Percentiles rank a stretch among this genome's conserved stretches.
Evolutionary conservation across 495 filamentous ascomycete species (phyloP).

Genomic region (Penicillium longicatenatum): DNA sequence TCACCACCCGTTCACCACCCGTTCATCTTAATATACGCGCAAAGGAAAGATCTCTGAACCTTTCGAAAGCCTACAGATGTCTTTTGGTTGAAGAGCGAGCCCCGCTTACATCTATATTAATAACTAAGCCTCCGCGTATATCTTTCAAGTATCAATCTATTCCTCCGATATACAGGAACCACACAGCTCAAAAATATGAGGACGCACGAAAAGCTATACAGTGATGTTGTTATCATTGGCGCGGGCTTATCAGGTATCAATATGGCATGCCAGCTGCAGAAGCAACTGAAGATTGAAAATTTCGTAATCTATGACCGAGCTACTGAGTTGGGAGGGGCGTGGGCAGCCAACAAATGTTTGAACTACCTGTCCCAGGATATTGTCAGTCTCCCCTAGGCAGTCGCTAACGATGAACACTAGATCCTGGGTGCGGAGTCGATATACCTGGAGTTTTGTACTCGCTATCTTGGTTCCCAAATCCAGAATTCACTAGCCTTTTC

Average conservation of each 20-base stretch:
- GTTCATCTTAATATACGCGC: too few relatives aligned
- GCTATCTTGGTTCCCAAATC: slow-evolving; percentile 31
- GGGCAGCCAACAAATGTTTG: slow-evolving; percentile 33
- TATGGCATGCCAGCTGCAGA: slow-evolving; percentile 28
- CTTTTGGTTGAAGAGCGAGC: too few relatives aligned
- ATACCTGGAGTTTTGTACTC: slow-evolving; percentile 31
- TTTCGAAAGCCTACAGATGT: too few relatives aligned
- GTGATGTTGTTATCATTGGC: slow-evolving; percentile 30
- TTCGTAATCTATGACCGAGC: slow-evolving; percentile 32
- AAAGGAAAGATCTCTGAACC: too few relatives aligned
- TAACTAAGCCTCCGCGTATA: too few relatives aligned
- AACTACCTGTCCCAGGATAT: too few relatives aligned
- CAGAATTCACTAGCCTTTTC: slow-evolving; percentile 26
- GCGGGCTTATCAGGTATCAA: slow-evolving; percentile 31
- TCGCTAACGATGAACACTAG: slow-evolving; percentile 12
- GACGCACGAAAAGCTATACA: slow-evolving; percentile 6
- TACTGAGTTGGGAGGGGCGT: slow-evolving; percentile 27
- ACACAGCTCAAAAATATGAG: too few relatives aligned
- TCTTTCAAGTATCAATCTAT: too few relatives aligned
- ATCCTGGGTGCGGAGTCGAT: slow-evolving; percentile 32
- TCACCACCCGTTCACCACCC: too few relatives aligned
- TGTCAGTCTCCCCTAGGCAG: neutral
- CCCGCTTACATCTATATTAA: too few relatives aligned
- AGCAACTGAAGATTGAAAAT: slow-evolving; percentile 21
- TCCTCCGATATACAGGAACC: too few relatives aligned